Evolutionary conservation across 148 eudicot species (phyloP), one percentile per base, ranked within the genome.

Genomic region (Selenicereus undatus): DNA sequence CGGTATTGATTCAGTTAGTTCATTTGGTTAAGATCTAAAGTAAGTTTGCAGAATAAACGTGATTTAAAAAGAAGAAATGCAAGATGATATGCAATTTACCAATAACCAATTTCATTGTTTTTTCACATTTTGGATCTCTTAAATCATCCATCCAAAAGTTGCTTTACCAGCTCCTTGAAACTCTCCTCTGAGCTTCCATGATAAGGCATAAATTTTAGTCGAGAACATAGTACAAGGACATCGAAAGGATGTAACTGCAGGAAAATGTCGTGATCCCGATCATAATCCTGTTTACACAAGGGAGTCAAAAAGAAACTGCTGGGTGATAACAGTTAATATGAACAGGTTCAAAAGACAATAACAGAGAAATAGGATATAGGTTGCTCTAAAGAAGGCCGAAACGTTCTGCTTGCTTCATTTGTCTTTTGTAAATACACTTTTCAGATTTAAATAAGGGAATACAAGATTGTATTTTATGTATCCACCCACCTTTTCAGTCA

Each of bases 401-500:
- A 39, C 8, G 39, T 21, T 72, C 1, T 4, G 45, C 43, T 72
- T 8, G 3, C 74, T 71, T 71, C 75, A 9, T 39, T 21, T n/a
- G 71, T 11, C 7, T 43, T 43, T 2, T 73, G 69, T 68, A 30
- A 73, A 73, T 56, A 24, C 62, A 32, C 29, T 56, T 51, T 74
- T 10, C 16, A 26, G 26, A 27, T 68, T 32, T 14, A 27, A 12
- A 56, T 3, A 65, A 73, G 29, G 42, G 54, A 39, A 50, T n/a
- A 80, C 29, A 29, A 74, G n/a, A 29, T 11, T 39, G 48, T 66
- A 18, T 65, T 82, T 18, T 39, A 45, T n/a, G 29, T 8, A 64
- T 78, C 74, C 0, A 81, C 88, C 42, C 45, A 92, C 99, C 98
- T 96, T 96, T 84, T 96, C 99, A n/a, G 99, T 96, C 30, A 88